These are phyloP conservation scores for Yamadazyma takamatsuzukensis DNA, from an alignment of 805 yeast genomes.

Conservation along the genomic window DNA sequence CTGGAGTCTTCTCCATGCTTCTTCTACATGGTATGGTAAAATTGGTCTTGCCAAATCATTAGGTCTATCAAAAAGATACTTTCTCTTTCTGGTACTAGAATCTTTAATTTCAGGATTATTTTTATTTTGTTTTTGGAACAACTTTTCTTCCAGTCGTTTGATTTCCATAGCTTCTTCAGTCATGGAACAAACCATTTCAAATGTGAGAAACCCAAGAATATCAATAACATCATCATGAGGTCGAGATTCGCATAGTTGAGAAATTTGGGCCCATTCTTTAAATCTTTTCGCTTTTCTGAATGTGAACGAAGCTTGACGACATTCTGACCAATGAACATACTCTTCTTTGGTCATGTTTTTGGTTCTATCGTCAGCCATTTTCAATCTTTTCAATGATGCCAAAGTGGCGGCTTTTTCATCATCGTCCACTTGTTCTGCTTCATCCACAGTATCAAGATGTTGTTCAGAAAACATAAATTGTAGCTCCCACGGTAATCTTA, in stretches of 20 bases:
- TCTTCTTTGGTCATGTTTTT: constrained; percentile 93
- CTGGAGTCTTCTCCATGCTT: constrained; percentile 85
- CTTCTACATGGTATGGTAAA: constrained; percentile 75
- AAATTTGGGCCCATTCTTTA: constrained; percentile 92
- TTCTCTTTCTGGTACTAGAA: constrained; percentile 25
- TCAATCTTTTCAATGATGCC: constrained; percentile 83
- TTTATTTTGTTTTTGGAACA: constrained; percentile 36
- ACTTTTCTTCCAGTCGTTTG: constrained; percentile 61
- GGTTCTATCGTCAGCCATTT: constrained; percentile 92
- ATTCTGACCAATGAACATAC: constrained; percentile 98
- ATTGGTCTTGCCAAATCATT: constrained; percentile 79
- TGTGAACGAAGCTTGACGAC: constrained; percentile 96
- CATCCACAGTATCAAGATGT: constrained; percentile 68
- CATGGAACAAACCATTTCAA: constrained; percentile 91
- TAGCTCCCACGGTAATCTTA: constrained; percentile 91
- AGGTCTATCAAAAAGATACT: constrained; percentile 80
- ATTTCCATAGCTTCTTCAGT: constrained; percentile 89
- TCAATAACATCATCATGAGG: constrained; percentile 97
- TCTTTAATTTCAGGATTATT: constrained; percentile 6
- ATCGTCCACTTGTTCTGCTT: constrained; percentile 64
- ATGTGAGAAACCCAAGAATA: constrained; percentile 89
- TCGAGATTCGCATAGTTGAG: constrained; percentile 78
- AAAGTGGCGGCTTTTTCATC: constrained; percentile 86
- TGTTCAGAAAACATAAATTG: constrained; percentile 92
- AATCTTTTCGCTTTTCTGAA: constrained; percentile 92